A percentile compares a stretch with the other conserved stretches of the same genome.
phyloP scores from a whole-genome alignment of 2,329 filamentous ascomycete genomes.

The Cytospora piceae region DNA sequence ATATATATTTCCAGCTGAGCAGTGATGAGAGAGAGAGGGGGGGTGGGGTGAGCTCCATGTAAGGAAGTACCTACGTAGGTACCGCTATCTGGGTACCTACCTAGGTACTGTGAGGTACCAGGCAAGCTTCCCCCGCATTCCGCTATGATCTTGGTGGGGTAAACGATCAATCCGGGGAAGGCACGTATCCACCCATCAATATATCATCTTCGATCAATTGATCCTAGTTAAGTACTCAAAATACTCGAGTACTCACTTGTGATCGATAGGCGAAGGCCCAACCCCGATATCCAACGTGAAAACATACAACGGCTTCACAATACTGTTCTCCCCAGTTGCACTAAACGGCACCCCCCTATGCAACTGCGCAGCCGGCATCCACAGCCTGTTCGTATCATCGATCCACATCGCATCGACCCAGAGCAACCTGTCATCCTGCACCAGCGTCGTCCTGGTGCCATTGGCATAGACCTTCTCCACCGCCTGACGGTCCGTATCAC shows the following conservation, averaged over 20 bases:
- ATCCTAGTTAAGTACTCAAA: too few species aligned
- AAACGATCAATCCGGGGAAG: background rate
- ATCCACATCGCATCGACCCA: slow-evolving; percentile 30
- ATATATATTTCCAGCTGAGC: too few species aligned
- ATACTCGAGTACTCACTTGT: slow-evolving; percentile 2
- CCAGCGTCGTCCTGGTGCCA: slow-evolving; percentile 20
- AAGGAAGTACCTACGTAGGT: too few species aligned
- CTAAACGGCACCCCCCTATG: slow-evolving; percentile 22
- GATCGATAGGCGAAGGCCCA: slow-evolving; percentile 26
- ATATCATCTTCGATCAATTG: too few species aligned
- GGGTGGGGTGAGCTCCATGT: too few species aligned
- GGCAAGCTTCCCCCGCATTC: background rate
- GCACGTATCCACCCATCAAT: too few species aligned
- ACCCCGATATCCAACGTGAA: slow-evolving; percentile 25
- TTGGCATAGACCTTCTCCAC: slow-evolving; percentile 28
- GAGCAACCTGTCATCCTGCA: slow-evolving; percentile 26
- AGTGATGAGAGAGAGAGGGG: too few species aligned
- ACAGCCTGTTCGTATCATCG: slow-evolving; percentile 17
- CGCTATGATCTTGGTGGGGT: background rate
- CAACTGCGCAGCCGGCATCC: slow-evolving; percentile 26
- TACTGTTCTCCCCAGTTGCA: slow-evolving; percentile 7
- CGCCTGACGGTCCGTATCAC: slow-evolving; percentile 23
- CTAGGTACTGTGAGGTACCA: background rate
- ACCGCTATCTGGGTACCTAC: background rate
- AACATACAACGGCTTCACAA: slow-evolving; percentile 24